Percentiles rank a stretch among this genome's conserved stretches.
phyloP scores from a whole-genome alignment of 1,139 yeast species.

The Kodamaea suecica region DNA sequence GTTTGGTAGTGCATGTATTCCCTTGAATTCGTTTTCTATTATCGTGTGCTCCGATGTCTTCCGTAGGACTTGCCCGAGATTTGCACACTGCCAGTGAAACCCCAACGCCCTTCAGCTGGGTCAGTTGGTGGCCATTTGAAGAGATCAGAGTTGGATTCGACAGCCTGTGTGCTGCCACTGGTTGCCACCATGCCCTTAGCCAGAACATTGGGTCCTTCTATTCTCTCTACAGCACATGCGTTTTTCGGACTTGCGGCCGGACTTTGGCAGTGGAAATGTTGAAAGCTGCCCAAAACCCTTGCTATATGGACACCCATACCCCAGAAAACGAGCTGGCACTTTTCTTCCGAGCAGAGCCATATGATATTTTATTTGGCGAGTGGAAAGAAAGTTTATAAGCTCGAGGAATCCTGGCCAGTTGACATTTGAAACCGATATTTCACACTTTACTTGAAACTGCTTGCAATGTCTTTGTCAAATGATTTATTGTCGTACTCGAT shows the following conservation, averaged over 20 bases:
- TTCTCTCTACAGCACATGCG: not conserved
- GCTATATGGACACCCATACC: constrained; percentile 5
- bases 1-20: not conserved
- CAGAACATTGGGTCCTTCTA: not conserved
- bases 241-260: constrained; percentile 5
- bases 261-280: constrained; percentile 5
- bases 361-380: constrained; percentile 4
- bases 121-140: no score
- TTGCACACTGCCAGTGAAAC: not conserved
- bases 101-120: not conserved
- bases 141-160: no score
- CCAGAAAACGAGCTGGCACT: constrained; percentile 6
- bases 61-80: constrained; percentile 2
- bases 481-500: constrained; percentile 36
- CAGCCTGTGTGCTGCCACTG: not conserved
- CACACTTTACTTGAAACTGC: not conserved
- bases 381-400: not conserved
- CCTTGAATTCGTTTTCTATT: not conserved
- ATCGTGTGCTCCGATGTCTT: constrained; percentile 2
- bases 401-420: not conserved
- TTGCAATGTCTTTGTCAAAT: constrained; percentile 23
- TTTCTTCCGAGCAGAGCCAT: constrained; percentile 5
- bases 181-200: not conserved
- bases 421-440: not conserved
- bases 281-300: constrained; percentile 1